These are phyloP conservation scores for Corymbia maculata DNA, from an alignment of 345 rosid species.

Conservation along the genomic window DNA sequence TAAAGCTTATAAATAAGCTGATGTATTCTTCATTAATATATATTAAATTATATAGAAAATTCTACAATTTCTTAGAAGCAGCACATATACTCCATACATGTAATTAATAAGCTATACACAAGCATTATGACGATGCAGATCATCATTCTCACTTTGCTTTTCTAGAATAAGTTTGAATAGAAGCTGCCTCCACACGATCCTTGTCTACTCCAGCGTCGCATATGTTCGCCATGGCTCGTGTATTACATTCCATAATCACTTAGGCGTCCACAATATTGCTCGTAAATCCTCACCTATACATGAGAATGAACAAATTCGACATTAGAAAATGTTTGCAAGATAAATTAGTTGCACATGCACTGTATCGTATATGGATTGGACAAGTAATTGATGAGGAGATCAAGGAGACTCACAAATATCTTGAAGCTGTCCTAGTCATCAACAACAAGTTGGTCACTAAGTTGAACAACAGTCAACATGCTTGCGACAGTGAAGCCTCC, in stretches of 20 bases:
- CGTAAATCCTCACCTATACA: conserved; percentile 16
- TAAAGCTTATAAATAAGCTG: no score
- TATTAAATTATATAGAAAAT: neutral
- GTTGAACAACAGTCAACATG: neutral
- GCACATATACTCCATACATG: neutral
- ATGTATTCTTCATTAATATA: no score
- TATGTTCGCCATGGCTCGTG: conserved; percentile 28
- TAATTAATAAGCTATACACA: neutral
- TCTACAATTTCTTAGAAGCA: neutral
- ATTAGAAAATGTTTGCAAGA: neutral
- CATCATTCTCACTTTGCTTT: neutral
- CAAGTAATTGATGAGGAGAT: neutral
- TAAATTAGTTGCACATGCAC: neutral
- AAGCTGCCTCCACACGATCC: conserved; percentile 8
- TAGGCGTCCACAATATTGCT: conserved; percentile 15
- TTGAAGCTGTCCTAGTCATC: conserved; percentile 43
- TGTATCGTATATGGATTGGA: neutral
- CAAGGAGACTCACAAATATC: conserved; percentile 8
- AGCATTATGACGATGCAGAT: neutral
- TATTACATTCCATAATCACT: conserved; percentile 26
- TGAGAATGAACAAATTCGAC: neutral
- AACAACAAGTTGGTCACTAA: conserved; percentile 20
- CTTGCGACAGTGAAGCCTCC: conserved; percentile 4
- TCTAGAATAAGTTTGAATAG: conserved; percentile 9
- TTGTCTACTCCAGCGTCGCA: conserved; percentile 23